Evolutionary conservation across 129 eudicot species (phyloP).

Genomic region (Pulicaria dysenterica): DNA sequence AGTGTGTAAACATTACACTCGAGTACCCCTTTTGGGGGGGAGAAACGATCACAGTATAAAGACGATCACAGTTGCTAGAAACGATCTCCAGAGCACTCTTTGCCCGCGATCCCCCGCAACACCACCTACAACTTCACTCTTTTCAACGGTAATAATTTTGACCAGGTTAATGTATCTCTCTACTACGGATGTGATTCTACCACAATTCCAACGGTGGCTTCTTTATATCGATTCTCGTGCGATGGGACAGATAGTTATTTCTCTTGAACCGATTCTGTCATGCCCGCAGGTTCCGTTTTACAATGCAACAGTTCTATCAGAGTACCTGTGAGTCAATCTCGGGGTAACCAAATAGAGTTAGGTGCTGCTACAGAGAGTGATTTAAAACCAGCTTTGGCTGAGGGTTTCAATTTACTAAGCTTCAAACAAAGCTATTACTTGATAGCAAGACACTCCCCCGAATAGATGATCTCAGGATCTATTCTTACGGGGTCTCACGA

Average conservation of each 20-base stretch:
- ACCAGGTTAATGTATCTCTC: constrained; percentile 42
- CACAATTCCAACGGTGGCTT: neutral
- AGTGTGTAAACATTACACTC: constrained; percentile 31
- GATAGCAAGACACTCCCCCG: too few species aligned
- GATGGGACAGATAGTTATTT: constrained; percentile 23
- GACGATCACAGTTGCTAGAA: constrained; percentile 40
- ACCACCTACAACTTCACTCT: constrained; percentile 44
- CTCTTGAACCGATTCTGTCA: neutral
- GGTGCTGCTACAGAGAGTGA: neutral
- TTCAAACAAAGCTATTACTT: too few species aligned
- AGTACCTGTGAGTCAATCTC: constrained; percentile 39
- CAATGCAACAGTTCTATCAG: constrained; percentile 6
- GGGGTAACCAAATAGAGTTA: neutral
- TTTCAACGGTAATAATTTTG: constrained; percentile 24
- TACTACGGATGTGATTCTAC: constrained; percentile 40
- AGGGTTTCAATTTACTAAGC: constrained; percentile 55
- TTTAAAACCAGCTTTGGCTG: constrained; percentile 27
- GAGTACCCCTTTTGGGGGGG: constrained; percentile 68
- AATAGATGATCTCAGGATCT: too few species aligned
- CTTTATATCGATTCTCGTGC: constrained; percentile 12
- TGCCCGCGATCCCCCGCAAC: constrained; percentile 39
- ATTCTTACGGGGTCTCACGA: too few species aligned
- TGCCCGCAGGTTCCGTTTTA: neutral
- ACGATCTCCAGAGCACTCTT: constrained; percentile 38
- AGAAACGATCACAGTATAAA: constrained; percentile 14